Base-by-base conservation (phyloP, 2,329 filamentous ascomycete genomes). In the Aspergillus carbonarius region DNA sequence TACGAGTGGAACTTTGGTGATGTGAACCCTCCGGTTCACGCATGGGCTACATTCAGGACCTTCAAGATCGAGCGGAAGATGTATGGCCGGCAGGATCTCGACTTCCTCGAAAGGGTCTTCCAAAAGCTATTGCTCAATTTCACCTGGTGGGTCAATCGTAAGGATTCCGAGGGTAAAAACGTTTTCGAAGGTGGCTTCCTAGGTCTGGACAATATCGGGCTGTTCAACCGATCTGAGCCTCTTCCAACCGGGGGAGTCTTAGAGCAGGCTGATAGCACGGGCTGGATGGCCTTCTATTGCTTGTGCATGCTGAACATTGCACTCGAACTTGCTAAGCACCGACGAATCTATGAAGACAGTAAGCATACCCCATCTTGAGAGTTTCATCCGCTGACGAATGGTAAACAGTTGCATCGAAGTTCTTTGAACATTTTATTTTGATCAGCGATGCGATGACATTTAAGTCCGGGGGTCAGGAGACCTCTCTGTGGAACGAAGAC, bases 1-100 rank as follows among this genome's bases (percentile, higher is more conserved):
- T 95, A 88, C 69, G 93, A 98, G 74, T 98, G 93, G 93, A 97
- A 98, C 73, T 98, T 97, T 78, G 89, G 93, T 55, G 95, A 98
- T 69, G 93, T 97, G 63, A 98, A 98, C 68, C 93, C 93, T 25
- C 93, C 93, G 0, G 93, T 98, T 1, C 93, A 98, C 74, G 95
- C 93, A 0, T 98, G 93, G 93, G 88, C 93, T 1, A 91, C 92
- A 0, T 98, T 98, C 82, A 85, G 95, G 58, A 91, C 91, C 0
- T 98, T 98, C 87, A 98, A 98, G 79, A 97, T 98, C 63, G 93
- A 98, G 80, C 88, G 95, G 66, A 98, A 98, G 79, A 86, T 98
- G 81, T 98, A 97, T 69, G 95, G 93, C 40, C 87, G 91, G 34
- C 92, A 97, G 71, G 93, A 98, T 72, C 81, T 97, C 32, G 95